These are phyloP conservation scores for Verticillium tricorpus DNA, from an alignment of 2,329 filamentous ascomycete species.

Conservation along the genomic window DNA sequence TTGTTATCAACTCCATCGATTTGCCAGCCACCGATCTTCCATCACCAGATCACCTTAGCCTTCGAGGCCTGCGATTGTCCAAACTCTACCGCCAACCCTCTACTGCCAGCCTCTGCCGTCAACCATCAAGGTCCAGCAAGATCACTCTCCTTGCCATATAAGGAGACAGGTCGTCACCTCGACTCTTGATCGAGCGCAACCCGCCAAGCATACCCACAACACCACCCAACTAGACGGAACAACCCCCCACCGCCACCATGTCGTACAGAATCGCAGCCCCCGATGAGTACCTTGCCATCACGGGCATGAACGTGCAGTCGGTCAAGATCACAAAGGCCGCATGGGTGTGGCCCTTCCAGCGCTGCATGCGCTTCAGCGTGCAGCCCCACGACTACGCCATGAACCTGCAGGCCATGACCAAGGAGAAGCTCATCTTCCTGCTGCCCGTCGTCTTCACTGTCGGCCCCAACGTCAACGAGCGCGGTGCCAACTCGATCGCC, in stretches of 20 bases:
- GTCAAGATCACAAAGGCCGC: conserved; percentile 76
- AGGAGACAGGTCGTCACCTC: too few species aligned
- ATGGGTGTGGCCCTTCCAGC: conserved; percentile 68
- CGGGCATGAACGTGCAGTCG: conserved; percentile 69
- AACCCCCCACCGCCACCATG: conserved; percentile 32
- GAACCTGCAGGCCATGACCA: conserved; percentile 82
- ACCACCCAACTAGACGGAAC: background rate
- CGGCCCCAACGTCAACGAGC: conserved; percentile 67
- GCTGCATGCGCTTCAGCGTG: conserved; percentile 57
- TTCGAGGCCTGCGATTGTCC: too few species aligned
- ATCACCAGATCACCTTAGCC: too few species aligned
- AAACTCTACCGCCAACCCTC: too few species aligned
- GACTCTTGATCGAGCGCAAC: background rate
- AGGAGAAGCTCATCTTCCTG: conserved; percentile 79
- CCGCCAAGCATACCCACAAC: background rate
- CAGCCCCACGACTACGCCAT: conserved; percentile 79
- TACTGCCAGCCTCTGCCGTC: too few species aligned
- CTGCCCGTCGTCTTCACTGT: conserved; percentile 84
- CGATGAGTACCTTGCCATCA: conserved; percentile 84
- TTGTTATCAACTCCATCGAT: too few species aligned
- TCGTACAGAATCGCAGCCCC: conserved; percentile 67
- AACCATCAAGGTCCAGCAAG: too few species aligned
- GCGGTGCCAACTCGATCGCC: conserved; percentile 37
- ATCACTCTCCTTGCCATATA: too few species aligned
- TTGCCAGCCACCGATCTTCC: too few species aligned